Percentiles rank a stretch among this genome's conserved stretches.
Evolutionary conservation across 345 rosid genomes (phyloP).

Genomic region (Gossypium longicalyx): DNA sequence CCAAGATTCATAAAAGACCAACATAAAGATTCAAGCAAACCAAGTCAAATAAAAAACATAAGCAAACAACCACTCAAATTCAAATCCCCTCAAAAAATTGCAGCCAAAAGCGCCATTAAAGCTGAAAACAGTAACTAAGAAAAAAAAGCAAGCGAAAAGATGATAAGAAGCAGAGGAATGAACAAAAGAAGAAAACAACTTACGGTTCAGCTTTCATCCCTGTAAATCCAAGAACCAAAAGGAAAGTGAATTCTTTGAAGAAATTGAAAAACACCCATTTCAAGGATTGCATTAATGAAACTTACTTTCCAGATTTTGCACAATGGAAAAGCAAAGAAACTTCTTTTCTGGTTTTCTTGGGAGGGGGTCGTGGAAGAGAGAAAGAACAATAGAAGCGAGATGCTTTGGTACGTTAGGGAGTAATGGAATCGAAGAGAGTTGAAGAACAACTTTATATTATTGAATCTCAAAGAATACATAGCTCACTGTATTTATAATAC

Average conservation of each 20-base stretch:
- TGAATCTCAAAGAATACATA: too few relatives aligned
- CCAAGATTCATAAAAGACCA: not conserved
- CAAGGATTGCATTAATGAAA: not conserved
- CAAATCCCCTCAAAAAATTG: not conserved
- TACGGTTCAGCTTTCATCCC: slow-evolving; percentile 87
- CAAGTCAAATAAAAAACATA: not conserved
- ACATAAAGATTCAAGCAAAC: not conserved
- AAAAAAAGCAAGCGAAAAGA: not conserved
- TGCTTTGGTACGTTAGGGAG: not conserved
- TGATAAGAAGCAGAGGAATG: not conserved
- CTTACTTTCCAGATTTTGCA: slow-evolving; percentile 33
- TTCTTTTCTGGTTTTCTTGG: not conserved
- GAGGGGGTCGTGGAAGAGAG: not conserved
- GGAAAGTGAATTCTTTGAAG: slow-evolving; percentile 2
- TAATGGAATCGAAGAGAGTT: too few relatives aligned
- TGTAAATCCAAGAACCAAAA: slow-evolving; percentile 13
- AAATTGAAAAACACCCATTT: slow-evolving; percentile 2
- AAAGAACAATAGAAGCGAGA: not conserved
- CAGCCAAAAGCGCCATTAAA: slow-evolving; percentile 1
- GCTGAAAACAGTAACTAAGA: not conserved
- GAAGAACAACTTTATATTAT: too few relatives aligned
- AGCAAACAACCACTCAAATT: too few relatives aligned
- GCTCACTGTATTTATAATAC: too few relatives aligned
- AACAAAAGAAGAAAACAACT: slow-evolving; percentile 21
- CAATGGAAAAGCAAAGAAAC: slow-evolving; percentile 8